These are phyloP conservation scores for Plasmodium vivax DNA, from an alignment of 169 alveolate species.

Conservation along the genomic window DNA sequence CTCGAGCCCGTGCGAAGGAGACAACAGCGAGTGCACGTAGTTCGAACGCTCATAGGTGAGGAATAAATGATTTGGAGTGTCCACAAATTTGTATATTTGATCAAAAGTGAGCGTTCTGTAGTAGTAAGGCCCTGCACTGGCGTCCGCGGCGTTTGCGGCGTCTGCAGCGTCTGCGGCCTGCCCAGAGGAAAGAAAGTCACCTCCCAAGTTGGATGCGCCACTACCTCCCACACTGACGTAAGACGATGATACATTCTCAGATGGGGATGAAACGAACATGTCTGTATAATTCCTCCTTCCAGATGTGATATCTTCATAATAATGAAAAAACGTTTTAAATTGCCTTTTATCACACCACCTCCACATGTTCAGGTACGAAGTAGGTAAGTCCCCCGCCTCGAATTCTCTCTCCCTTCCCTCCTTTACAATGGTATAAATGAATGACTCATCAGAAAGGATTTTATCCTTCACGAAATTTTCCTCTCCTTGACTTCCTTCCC, in stretches of 20 bases:
- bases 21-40: slow-evolving; percentile 19
- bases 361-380: slow-evolving; percentile 60
- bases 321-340: slow-evolving; percentile 64
- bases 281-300: not conserved
- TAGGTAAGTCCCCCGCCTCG: slow-evolving; percentile 13
- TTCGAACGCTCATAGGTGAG: slow-evolving; percentile 51
- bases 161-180: not conserved
- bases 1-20: slow-evolving; percentile 42
- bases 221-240: not conserved
- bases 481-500: not conserved
- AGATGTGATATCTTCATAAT: not conserved
- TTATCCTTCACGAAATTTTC: slow-evolving; percentile 19
- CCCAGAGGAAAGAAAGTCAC: not conserved
- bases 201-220: not conserved
- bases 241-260: not conserved
- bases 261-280: not conserved
- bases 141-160: not conserved
- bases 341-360: slow-evolving; percentile 75
- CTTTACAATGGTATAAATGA: slow-evolving; percentile 40
- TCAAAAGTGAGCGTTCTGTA: slow-evolving; percentile 21
- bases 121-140: not conserved
- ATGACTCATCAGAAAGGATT: slow-evolving; percentile 64
- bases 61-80: slow-evolving; percentile 53
- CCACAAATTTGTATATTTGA: slow-evolving; percentile 46
- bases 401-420: slow-evolving; percentile 17